Percentiles rank a stretch among this genome's conserved stretches.
These are phyloP conservation scores for Taphrina sp. DNA, from an alignment of 1,139 yeast genomes.

Conservation along the genomic window DNA sequence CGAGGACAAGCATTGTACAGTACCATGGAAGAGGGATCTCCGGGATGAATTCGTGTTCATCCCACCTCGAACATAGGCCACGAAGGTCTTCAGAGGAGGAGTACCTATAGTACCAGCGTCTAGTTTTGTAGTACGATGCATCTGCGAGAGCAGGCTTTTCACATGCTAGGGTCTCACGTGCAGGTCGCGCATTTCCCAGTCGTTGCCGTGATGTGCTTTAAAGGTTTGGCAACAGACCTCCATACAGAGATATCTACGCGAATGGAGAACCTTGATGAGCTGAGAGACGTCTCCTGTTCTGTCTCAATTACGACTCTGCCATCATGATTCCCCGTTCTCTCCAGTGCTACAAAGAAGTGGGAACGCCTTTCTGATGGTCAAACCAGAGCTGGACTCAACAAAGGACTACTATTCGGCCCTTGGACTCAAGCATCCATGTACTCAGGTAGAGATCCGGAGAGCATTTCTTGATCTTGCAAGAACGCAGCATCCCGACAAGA, in stretches of 20 bases:
- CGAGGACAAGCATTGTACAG: neutral
- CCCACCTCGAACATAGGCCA: neutral
- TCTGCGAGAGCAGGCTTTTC: neutral
- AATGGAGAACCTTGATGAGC: no score
- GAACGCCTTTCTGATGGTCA: conserved; percentile 5
- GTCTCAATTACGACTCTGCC: neutral
- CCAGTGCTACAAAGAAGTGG: neutral
- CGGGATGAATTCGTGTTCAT: neutral
- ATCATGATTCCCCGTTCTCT: neutral
- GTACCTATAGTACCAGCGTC: neutral
- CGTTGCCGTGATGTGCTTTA: no score
- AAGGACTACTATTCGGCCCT: conserved; percentile 41
- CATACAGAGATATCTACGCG: no score
- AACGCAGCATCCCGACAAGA: conserved; percentile 35
- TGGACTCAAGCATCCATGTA: conserved; percentile 9
- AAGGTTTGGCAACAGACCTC: no score
- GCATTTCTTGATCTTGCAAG: conserved; percentile 29
- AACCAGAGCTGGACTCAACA: conserved; percentile 25
- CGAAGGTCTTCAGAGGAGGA: neutral
- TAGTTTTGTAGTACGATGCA: neutral
- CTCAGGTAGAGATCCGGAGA: conserved; percentile 29
- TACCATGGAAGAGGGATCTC: neutral
- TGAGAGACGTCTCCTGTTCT: no score
- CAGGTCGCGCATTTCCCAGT: no score
- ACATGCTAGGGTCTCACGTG: no score